Evolutionary conservation across 2,329 filamentous ascomycete species (phyloP), one percentile per base, ranked within the genome.

Genomic region (Decorospora gaudefroyi): DNA sequence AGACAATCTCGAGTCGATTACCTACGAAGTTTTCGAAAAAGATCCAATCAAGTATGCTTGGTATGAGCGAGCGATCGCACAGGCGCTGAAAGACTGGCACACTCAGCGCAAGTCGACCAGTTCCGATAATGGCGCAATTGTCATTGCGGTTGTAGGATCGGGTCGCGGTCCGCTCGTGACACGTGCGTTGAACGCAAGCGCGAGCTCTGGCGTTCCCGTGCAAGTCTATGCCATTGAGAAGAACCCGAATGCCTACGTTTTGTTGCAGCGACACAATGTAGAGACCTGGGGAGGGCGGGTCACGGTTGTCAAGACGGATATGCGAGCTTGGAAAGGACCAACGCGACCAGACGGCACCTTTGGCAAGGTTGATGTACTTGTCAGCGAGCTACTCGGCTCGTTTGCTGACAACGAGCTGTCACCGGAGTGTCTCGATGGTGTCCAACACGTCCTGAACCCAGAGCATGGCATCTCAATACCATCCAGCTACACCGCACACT

Each of bases 351-450:
- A 75, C 3, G 75, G 77, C 10, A 73, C 78, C 4, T 74, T 82
- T 54, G 79, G 81, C 56, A 84, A 85, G 62, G 86, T 99, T 28
- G 93, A 99, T 68, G 96, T 99, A 41, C 76, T 99, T 3, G 84
- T 99, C 18, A 96, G 91, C 2, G 93, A 99, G 70, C 82, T 99
- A 0, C 81, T 99, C 0, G 93, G 90, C 25, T 96, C 91, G 2
- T 99, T 97, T 65, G 93, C 86, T 16, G 93, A 99, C 72, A 99
- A 99, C 64, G 93, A 99, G 72, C 82, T 99, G 7, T 96, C 90
- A 0, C 93, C 93, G 0, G 93, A 99, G 73, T 99, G 93, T 63
- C 79, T 99, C 8, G 93, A 99, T 67, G 93, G 93, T 30, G 91
- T 97, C 35, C 92, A 96, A 66, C 86, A 92, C 62, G 87, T 97